Evolutionary conservation across 1,284 basidiomycete genomes (phyloP).

Genomic region (Fomitopsis schrenkii): DNA sequence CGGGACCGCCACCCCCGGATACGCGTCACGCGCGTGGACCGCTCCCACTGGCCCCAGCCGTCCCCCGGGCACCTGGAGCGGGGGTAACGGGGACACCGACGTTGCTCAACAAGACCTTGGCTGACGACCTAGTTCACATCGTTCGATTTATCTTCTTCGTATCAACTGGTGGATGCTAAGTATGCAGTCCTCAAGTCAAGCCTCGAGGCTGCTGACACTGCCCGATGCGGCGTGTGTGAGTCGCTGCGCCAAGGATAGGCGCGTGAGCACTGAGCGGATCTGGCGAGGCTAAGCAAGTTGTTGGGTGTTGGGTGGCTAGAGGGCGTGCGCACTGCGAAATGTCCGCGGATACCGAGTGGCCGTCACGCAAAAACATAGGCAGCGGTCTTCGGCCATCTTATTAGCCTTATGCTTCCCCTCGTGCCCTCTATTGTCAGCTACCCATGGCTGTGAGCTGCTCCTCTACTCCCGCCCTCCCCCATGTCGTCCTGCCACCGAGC

Average conservation of each 20-base stretch:
- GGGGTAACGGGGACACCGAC: neutral
- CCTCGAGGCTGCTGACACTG: too few species aligned
- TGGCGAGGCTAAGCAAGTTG: neutral
- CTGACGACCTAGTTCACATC: too few species aligned
- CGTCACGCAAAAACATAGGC: neutral
- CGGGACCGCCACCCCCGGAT: neutral
- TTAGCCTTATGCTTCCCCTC: neutral
- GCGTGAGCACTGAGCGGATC: neutral
- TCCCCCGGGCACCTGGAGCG: too few species aligned
- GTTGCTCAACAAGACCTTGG: neutral
- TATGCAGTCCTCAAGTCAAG: too few species aligned
- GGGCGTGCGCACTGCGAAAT: neutral
- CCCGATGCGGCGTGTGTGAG: too few species aligned
- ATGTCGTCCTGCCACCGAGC: neutral
- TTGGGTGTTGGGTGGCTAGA: neutral
- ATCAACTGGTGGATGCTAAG: too few species aligned
- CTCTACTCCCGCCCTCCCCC: neutral
- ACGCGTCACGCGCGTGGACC: too few species aligned
- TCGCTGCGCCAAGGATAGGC: neutral
- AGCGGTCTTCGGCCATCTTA: neutral
- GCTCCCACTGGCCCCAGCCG: too few species aligned
- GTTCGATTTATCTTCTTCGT: too few species aligned
- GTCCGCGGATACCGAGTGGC: neutral
- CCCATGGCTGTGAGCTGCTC: neutral
- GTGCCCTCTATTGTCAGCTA: neutral